phyloP scores from a whole-genome alignment of 495 filamentous ascomycete species.

The Podospora comata region DNA sequence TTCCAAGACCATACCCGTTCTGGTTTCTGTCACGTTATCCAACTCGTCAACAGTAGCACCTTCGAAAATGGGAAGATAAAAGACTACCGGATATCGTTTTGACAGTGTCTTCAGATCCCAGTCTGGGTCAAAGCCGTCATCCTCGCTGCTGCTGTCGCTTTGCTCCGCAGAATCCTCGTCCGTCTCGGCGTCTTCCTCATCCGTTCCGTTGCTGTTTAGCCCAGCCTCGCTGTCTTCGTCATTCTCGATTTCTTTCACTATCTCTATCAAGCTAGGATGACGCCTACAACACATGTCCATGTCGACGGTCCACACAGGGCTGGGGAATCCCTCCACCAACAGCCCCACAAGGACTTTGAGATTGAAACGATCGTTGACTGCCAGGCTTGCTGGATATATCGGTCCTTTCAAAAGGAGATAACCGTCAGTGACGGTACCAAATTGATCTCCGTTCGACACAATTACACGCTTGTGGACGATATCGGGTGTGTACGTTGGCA shows the following conservation, averaged over 20 bases:
- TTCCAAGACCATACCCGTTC: background rate
- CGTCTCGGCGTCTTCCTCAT: background rate
- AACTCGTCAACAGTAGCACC: background rate
- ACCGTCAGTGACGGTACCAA: background rate
- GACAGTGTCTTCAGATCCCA: background rate
- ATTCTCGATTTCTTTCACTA: background rate
- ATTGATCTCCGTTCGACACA: background rate
- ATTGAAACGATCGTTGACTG: background rate
- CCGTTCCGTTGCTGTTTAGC: background rate
- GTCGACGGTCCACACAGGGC: background rate
- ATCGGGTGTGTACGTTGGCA: background rate
- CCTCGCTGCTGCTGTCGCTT: too few relatives aligned
- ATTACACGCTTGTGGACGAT: background rate
- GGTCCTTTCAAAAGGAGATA: background rate
- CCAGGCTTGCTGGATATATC: background rate
- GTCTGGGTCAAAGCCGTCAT: background rate
- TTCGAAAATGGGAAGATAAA: conserved; percentile 1
- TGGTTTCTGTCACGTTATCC: background rate
- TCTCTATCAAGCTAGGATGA: background rate
- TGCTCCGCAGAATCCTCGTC: too few relatives aligned
- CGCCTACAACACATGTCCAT: background rate
- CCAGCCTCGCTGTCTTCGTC: background rate
- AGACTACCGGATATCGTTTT: background rate
- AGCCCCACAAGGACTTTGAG: background rate
- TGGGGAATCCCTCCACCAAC: background rate